Conservation (phyloP, 768 basidiomycete species). For the Suillus luteus region DNA sequence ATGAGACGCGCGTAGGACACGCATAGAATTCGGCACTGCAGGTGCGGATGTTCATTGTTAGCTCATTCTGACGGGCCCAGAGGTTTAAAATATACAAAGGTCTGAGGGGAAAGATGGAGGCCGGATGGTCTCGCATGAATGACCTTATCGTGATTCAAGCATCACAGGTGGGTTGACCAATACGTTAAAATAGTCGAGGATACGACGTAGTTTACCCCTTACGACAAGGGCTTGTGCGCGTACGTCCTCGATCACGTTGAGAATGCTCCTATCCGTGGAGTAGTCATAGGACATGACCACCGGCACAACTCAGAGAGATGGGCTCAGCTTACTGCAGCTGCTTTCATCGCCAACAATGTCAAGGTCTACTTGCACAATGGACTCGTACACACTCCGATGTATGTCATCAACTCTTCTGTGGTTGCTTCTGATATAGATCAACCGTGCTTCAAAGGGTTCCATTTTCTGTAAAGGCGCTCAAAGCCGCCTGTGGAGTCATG, state of each 20-base stretch:
- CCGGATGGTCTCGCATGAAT: slow-evolving; percentile 92
- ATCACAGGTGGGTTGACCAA: slow-evolving; percentile 56
- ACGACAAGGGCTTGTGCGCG: slow-evolving; percentile 67
- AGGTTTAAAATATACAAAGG: slow-evolving; percentile 42
- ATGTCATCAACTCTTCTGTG: slow-evolving; percentile 22
- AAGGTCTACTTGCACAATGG: slow-evolving; percentile 71
- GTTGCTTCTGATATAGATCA: slow-evolving; percentile 5
- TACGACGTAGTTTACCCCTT: neutral
- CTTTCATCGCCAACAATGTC: slow-evolving; percentile 63
- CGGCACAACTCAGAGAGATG: slow-evolving; percentile 77
- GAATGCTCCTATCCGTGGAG: slow-evolving; percentile 57
- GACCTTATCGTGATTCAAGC: slow-evolving; percentile 82
- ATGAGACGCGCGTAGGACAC: slow-evolving; percentile 40
- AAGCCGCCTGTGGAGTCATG: slow-evolving; percentile 85
- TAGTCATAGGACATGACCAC: slow-evolving; percentile 89
- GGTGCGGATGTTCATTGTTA: slow-evolving; percentile 43
- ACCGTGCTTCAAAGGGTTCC: slow-evolving; percentile 60
- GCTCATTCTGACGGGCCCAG: neutral
- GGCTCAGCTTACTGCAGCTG: slow-evolving; percentile 73
- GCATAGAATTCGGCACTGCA: slow-evolving; percentile 89
- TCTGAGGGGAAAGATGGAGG: slow-evolving; percentile 80
- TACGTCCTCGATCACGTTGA: slow-evolving; percentile 61
- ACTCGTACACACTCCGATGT: slow-evolving; percentile 83
- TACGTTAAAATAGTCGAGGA: neutral
- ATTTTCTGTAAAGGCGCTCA: slow-evolving; percentile 65